phyloP scores from a whole-genome alignment of 2,329 filamentous ascomycete species.

The Thielaviopsis musarum region DNA sequence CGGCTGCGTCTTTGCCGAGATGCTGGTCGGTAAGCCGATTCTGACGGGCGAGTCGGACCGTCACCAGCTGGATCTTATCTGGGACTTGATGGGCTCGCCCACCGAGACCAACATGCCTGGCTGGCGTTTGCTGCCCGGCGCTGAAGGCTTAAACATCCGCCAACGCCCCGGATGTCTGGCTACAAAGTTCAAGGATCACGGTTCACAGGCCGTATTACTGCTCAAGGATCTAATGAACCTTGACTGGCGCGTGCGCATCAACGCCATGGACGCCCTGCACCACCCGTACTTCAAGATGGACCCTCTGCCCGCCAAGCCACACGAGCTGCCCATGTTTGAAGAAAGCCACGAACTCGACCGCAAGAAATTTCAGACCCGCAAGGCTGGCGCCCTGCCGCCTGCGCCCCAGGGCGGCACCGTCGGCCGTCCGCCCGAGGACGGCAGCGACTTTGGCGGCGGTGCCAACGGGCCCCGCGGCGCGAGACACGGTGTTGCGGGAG shows the following conservation, averaged over 20 bases:
- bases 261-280: conserved; percentile 81
- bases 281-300: conserved; percentile 77
- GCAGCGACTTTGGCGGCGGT: conserved; percentile 24
- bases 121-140: conserved; percentile 69
- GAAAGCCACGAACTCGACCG: conserved; percentile 95
- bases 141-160: conserved; percentile 53
- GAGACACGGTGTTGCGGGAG: conserved; percentile 21
- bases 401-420: conserved; percentile 85
- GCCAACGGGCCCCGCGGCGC: conserved; percentile 30
- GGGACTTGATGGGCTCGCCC: conserved; percentile 78
- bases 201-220: conserved; percentile 58
- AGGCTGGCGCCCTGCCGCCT: conserved; percentile 59
- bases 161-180: conserved; percentile 46
- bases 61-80: conserved; percentile 86
- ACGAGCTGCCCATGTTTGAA: conserved; percentile 79
- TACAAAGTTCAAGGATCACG: conserved; percentile 59
- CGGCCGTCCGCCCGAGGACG: conserved; percentile 48
- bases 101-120: conserved; percentile 86
- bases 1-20: conserved; percentile 96
- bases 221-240: conserved; percentile 70
- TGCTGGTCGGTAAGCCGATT: conserved; percentile 88
- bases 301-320: conserved; percentile 64
- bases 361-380: conserved; percentile 74
- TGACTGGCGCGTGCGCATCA: conserved; percentile 77
- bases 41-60: conserved; percentile 75